Evolutionary conservation across 805 yeast species (phyloP).

Genomic region (Citeromyces matritensis): DNA sequence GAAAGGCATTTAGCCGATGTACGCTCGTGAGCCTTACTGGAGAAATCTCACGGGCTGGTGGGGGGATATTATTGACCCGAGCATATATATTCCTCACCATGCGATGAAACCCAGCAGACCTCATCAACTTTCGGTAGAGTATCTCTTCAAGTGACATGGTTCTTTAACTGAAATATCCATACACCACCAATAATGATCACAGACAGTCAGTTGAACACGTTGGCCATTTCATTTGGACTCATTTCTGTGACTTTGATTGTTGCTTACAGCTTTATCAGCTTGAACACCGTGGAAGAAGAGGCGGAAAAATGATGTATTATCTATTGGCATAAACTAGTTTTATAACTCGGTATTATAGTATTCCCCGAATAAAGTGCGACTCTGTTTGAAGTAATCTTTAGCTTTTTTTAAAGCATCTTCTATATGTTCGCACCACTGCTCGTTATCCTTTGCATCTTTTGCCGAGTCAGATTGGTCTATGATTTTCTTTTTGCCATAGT

Average conservation of each 20-base stretch:
- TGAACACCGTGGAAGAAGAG: slow-evolving; percentile 6
- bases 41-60: slow-evolving; percentile 12
- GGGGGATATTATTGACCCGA: slow-evolving; percentile 43
- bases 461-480: slow-evolving; percentile 16
- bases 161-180: not conserved
- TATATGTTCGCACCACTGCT: slow-evolving; percentile 23
- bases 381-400: slow-evolving; percentile 29
- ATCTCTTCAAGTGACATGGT: not conserved
- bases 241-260: slow-evolving; percentile 56
- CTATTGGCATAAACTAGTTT: slow-evolving; percentile 1
- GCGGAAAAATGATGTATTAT: too few relatives aligned
- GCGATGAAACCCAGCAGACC: slow-evolving; percentile 42
- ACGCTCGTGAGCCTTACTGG: slow-evolving; percentile 29
- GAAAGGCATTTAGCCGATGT: slow-evolving; percentile 48
- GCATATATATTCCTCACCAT: slow-evolving; percentile 53
- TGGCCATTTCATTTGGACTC: slow-evolving; percentile 65
- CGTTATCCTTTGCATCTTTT: slow-evolving; percentile 8
- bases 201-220: slow-evolving; percentile 62
- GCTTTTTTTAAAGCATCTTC: slow-evolving; percentile 39
- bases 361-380: slow-evolving; percentile 33
- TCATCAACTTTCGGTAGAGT: slow-evolving; percentile 22
- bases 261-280: slow-evolving; percentile 37
- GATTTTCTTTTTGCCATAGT: slow-evolving; percentile 47
- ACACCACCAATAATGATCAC: slow-evolving; percentile 43
- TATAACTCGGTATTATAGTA: slow-evolving; percentile 26